A percentile compares a stretch with the other conserved stretches of the same genome.
Conservation (phyloP, 805 yeast species). For the Saturnispora quitensis region DNA sequence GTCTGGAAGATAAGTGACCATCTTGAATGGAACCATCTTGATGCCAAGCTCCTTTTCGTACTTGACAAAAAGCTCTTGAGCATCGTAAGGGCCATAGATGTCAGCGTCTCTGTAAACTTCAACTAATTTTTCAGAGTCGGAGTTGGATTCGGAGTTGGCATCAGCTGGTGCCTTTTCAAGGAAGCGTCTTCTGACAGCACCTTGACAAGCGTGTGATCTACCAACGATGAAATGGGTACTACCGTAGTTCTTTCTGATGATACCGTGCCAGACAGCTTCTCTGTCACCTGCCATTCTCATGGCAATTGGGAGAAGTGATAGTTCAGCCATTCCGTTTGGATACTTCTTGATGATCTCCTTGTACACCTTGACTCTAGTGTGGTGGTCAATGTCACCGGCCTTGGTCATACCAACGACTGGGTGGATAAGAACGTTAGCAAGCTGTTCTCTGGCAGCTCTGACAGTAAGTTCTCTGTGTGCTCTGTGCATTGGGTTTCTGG, state of each 20-base stretch:
- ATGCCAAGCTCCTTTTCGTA: conserved; percentile 73
- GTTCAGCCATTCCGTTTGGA: conserved; percentile 88
- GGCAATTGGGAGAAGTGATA: conserved; percentile 84
- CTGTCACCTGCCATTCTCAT: conserved; percentile 99
- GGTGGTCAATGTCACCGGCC: conserved; percentile 97
- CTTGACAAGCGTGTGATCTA: conserved; percentile 94
- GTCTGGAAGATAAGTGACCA: conserved; percentile 94
- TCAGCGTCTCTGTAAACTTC: conserved; percentile 71
- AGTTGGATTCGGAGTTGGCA: conserved; percentile 94
- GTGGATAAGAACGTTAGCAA: conserved; percentile 82
- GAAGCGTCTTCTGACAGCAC: conserved; percentile 44
- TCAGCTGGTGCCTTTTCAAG: neutral
- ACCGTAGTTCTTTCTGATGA: conserved; percentile 92
- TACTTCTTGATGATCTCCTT: conserved; percentile 85
- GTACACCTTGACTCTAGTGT: conserved; percentile 92
- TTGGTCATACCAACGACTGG: conserved; percentile 96
- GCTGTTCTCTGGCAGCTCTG: conserved; percentile 89
- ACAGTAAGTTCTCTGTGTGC: conserved; percentile 96
- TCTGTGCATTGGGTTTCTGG: conserved; percentile 98
- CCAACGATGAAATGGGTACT: conserved; percentile 97
- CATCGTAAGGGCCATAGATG: conserved; percentile 95
- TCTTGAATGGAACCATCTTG: conserved; percentile 90
- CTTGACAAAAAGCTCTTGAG: conserved; percentile 77
- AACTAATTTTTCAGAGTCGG: conserved; percentile 46
- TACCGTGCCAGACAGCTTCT: conserved; percentile 98